These are phyloP conservation scores for Penicillium psychrosexuale DNA, from an alignment of 2,329 filamentous ascomycete genomes.

Conservation along the genomic window DNA sequence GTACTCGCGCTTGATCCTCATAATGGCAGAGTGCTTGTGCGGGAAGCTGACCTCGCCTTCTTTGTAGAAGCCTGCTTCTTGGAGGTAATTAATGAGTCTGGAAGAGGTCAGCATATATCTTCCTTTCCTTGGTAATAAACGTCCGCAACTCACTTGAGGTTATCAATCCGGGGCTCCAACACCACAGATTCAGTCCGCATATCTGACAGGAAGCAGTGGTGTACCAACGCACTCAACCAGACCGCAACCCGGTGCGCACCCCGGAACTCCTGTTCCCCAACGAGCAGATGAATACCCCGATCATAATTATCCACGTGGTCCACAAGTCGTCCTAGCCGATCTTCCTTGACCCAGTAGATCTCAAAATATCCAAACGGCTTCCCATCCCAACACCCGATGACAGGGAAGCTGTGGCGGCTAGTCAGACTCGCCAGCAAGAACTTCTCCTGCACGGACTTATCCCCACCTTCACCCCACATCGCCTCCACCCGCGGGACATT, in stretches of 20 bases:
- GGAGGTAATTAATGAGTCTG: conserved; percentile 68
- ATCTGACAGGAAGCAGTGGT: conserved; percentile 77
- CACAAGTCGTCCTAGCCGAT: conserved; percentile 68
- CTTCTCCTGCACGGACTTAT: conserved; percentile 55
- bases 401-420: conserved; percentile 77
- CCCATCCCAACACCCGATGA: conserved; percentile 89
- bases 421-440: conserved; percentile 67
- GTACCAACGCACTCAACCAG: conserved; percentile 84
- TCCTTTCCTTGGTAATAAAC: not conserved
- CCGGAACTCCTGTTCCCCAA: conserved; percentile 89
- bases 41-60: conserved; percentile 83
- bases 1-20: conserved; percentile 73
- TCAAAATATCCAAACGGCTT: conserved; percentile 97
- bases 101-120: conserved; percentile 14
- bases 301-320: conserved; percentile 73
- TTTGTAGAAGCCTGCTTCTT: conserved; percentile 75
- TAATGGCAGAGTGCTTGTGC: conserved; percentile 87
- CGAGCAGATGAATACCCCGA: conserved; percentile 78
- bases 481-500: conserved; percentile 74
- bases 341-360: conserved; percentile 97
- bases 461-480: conserved; percentile 75
- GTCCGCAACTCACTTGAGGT: conserved; percentile 65
- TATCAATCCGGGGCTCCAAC: conserved; percentile 88
- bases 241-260: conserved; percentile 70
- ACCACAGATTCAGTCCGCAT: conserved; percentile 77